Evolutionary conservation across 305 asterid genomes (phyloP).

Genomic region (Rubia peregrina): DNA sequence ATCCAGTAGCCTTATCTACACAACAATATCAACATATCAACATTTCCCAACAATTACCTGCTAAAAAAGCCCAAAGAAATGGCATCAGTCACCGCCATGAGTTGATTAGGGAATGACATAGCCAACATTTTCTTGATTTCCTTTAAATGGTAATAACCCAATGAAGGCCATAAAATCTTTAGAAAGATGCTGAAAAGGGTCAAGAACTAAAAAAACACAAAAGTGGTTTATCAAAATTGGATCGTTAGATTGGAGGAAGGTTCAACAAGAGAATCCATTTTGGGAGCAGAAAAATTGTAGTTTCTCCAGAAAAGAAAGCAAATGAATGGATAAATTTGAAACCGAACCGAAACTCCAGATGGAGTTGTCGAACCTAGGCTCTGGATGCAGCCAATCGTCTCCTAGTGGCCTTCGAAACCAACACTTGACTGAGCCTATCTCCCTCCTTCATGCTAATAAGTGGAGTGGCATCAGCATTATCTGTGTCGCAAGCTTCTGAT

Average conservation of each 20-base stretch:
- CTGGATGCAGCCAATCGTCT: too few relatives aligned
- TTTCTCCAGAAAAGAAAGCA: constrained; percentile 39
- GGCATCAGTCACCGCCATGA: constrained; percentile 28
- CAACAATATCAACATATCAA: constrained; percentile 11
- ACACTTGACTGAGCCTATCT: too few relatives aligned
- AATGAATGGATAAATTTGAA: constrained; percentile 36
- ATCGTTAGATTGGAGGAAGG: constrained; percentile 18
- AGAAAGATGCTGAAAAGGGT: constrained; percentile 19
- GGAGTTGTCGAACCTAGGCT: too few relatives aligned
- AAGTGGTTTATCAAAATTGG: constrained; percentile 23
- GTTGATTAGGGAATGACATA: constrained; percentile 39
- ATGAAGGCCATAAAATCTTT: constrained; percentile 23
- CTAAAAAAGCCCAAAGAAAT: constrained; percentile 27
- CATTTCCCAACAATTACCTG: constrained; percentile 23
- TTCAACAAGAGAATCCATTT: constrained; percentile 29
- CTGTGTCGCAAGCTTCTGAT: too few relatives aligned
- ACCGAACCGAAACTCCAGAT: too few relatives aligned
- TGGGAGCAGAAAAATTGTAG: constrained; percentile 37
- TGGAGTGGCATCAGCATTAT: too few relatives aligned
- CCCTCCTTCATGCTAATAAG: too few relatives aligned
- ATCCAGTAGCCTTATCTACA: constrained; percentile 16
- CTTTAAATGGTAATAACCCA: constrained; percentile 15
- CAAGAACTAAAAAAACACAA: constrained; percentile 19
- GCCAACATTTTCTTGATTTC: constrained; percentile 39
- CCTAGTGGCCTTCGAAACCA: too few relatives aligned